These are phyloP conservation scores for Lyophyllum decastes DNA, from an alignment of 768 basidiomycete species.

Conservation along the genomic window DNA sequence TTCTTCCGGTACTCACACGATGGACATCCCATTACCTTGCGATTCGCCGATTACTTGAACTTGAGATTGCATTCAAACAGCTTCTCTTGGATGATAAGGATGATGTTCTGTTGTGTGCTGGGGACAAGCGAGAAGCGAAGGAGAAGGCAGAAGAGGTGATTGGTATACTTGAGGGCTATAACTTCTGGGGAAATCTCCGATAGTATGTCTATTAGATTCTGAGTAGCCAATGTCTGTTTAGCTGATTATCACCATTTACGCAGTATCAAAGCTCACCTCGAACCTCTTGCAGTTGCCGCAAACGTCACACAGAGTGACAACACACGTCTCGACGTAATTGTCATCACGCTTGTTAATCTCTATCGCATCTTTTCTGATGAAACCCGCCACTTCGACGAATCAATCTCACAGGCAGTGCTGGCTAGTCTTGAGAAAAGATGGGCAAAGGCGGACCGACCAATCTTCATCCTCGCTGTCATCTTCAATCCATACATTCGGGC, in stretches of 20 bases:
- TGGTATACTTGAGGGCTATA: neutral
- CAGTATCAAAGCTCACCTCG: conserved; percentile 23
- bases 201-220: conserved; percentile 7
- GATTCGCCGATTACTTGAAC: conserved; percentile 9
- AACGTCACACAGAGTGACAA: conserved; percentile 24
- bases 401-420: conserved; percentile 6
- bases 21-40: conserved; percentile 21
- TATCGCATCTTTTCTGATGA: conserved; percentile 16
- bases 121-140: conserved; percentile 3
- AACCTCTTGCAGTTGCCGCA: conserved; percentile 29
- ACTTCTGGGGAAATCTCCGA: conserved; percentile 13
- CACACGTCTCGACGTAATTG: conserved; percentile 22
- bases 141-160: conserved; percentile 7
- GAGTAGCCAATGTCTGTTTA: too few species aligned
- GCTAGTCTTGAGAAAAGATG: conserved; percentile 25
- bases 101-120: conserved; percentile 5
- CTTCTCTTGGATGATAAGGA: neutral
- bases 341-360: conserved; percentile 24
- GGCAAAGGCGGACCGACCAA: conserved; percentile 22
- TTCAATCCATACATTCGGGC: conserved; percentile 27
- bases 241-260: neutral
- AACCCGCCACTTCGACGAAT: conserved; percentile 2
- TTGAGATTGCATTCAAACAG: conserved; percentile 8
- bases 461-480: conserved; percentile 25
- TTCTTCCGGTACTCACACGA: conserved; percentile 18